phyloP scores from a whole-genome alignment of 75 land plant species.

The Chamaecyparis obtusa region DNA sequence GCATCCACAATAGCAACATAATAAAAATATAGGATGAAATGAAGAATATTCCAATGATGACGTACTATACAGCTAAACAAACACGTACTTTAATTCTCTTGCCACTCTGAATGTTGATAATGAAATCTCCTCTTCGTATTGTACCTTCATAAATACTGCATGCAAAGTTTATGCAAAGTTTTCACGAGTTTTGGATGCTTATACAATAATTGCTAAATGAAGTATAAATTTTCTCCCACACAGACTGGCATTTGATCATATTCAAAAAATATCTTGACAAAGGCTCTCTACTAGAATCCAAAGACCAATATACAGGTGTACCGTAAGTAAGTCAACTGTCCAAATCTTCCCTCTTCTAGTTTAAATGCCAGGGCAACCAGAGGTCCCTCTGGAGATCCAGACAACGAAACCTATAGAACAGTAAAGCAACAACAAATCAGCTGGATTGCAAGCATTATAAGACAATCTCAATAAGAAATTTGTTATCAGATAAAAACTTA shows the following conservation, averaged over 20 bases:
- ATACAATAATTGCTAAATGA: not conserved
- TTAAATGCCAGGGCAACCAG: slow-evolving; percentile 98
- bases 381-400: slow-evolving; percentile 84
- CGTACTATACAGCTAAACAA: not conserved
- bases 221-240: not conserved
- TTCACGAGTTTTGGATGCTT: not conserved
- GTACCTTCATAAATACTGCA: slow-evolving; percentile 93
- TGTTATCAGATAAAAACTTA: not conserved
- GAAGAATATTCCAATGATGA: not conserved
- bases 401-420: slow-evolving; percentile 53
- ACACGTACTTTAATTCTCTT: slow-evolving; percentile 81
- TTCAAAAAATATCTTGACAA: not conserved
- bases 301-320: slow-evolving; percentile 17
- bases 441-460: not conserved
- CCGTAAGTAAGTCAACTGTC: slow-evolving; percentile 97
- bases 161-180: slow-evolving; percentile 7
- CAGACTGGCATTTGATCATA: not conserved
- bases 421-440: not conserved
- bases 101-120: slow-evolving; percentile 82
- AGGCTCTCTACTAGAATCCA: not conserved
- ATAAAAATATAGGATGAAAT: not conserved
- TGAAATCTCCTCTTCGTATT: slow-evolving; percentile 88
- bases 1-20: not conserved
- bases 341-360: slow-evolving; percentile 98
- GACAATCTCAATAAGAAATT: not conserved